These are phyloP conservation scores for Malassezia psittaci DNA, from an alignment of 1,284 basidiomycete species.

Conservation along the genomic window DNA sequence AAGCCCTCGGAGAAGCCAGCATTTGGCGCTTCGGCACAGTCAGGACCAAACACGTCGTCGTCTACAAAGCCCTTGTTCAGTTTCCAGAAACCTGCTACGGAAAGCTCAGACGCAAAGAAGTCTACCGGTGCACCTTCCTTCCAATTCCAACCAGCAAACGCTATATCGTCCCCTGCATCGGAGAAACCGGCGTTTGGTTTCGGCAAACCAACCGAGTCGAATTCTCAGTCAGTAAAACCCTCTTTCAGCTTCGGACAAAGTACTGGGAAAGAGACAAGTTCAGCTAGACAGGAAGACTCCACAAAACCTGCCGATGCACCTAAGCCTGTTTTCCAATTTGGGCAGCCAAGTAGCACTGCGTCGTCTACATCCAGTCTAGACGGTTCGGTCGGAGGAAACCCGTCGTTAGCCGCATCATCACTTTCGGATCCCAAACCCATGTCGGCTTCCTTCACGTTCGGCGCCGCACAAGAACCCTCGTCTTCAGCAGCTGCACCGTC, in stretches of 20 bases:
- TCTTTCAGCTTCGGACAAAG: slow-evolving; percentile 4
- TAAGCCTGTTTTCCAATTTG: slow-evolving; percentile 8
- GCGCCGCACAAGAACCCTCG: too few species aligned
- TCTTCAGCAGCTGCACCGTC: too few species aligned
- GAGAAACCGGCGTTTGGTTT: slow-evolving; percentile 3
- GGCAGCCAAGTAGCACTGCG: slow-evolving; percentile 3
- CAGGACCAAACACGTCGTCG: not conserved
- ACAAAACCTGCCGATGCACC: not conserved
- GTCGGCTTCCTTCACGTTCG: too few species aligned
- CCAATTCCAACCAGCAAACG: too few species aligned
- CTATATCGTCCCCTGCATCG: too few species aligned
- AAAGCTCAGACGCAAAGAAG: not conserved
- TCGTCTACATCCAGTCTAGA: slow-evolving; percentile 4
- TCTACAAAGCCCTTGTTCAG: too few species aligned
- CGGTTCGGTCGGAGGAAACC: too few species aligned
- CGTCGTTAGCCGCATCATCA: not conserved
- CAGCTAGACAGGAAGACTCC: too few species aligned
- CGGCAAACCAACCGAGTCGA: slow-evolving; percentile 5
- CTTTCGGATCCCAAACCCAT: too few species aligned
- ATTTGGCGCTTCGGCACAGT: not conserved
- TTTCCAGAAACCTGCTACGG: too few species aligned
- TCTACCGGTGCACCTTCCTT: not conserved
- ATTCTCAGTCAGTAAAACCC: slow-evolving; percentile 2
- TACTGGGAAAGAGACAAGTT: not conserved
- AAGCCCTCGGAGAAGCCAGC: slow-evolving; percentile 5